Conservation (phyloP, 2,329 filamentous ascomycete species). For the Drechslerella dactyloides region DNA sequence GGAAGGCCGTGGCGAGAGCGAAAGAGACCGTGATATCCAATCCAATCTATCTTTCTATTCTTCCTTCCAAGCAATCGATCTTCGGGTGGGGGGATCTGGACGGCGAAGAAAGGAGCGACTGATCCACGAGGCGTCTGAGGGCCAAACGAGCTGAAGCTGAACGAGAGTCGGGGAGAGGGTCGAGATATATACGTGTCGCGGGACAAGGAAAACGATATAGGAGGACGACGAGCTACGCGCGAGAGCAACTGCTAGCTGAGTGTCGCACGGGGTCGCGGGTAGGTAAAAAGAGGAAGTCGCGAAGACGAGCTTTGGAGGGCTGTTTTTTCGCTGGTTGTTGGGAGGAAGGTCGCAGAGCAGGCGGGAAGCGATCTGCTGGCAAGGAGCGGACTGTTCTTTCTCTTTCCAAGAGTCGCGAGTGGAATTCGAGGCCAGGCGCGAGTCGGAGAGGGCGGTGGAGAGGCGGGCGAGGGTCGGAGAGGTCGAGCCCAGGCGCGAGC, state of each 20-base stretch:
- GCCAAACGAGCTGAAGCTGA: slow-evolving; percentile 22
- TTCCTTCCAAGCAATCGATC: too few relatives aligned
- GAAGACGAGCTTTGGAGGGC: slow-evolving; percentile 26
- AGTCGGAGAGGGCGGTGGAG: slow-evolving; percentile 6
- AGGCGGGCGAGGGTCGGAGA: background rate
- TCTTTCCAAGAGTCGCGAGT: slow-evolving; percentile 11
- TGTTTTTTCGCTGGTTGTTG: slow-evolving; percentile 3
- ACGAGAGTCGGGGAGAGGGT: slow-evolving; percentile 27
- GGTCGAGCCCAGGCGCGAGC: slow-evolving; percentile 23
- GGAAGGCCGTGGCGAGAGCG: slow-evolving; percentile 1
- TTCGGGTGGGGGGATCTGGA: too few relatives aligned
- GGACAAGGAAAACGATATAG: background rate
- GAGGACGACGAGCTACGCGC: slow-evolving; percentile 23
- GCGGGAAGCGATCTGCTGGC: slow-evolving; percentile 9
- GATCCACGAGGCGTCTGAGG: slow-evolving; percentile 18
- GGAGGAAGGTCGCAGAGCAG: slow-evolving; percentile 11
- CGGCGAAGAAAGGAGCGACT: slow-evolving; percentile 45
- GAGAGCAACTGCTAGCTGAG: background rate
- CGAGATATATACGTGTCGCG: slow-evolving; percentile 12
- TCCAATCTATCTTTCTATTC: slow-evolving; percentile 21
- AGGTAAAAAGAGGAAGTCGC: slow-evolving; percentile 37
- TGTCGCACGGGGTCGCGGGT: too few relatives aligned
- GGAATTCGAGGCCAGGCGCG: slow-evolving; percentile 26
- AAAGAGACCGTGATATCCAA: slow-evolving; percentile 1
- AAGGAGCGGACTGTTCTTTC: slow-evolving; percentile 37